Base-by-base conservation (phyloP, 2,329 filamentous ascomycete genomes). In the Fusarium protoensiforme region DNA sequence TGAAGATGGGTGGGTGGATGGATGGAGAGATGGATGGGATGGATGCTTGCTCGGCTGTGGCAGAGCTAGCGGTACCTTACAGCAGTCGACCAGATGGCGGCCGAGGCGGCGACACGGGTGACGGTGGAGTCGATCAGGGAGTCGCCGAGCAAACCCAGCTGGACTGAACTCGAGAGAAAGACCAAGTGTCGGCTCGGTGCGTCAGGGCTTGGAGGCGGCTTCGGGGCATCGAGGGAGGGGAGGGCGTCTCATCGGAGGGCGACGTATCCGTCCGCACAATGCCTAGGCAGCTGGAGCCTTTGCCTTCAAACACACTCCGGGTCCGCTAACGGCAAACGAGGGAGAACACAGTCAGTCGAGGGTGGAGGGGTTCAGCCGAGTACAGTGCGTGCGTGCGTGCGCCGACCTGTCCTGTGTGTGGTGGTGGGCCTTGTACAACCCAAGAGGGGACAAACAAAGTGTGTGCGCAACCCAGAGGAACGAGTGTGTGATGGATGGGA, bases 61-160 rank as follows among this genome's bases (percentile, higher is more conserved):
- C 64, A 71, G 65, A 64, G 39, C 56, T 61, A 48, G 38, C 59
- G 71, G 71, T 73, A 74, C 72, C 71, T 74, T 72, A 72, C 72
- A 74, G 68, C 71, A 72, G 61, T 61, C 57, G 68, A 72, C 46
- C 46, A 68, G 59, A 70, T 53, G 71, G 64, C 64, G 69, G 64
- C 72, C 57, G 65, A 65, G 68, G 62, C 46, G 62, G 61, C 65
- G 68, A 67, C 64, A 57, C 67, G 43, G 54, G 46, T 43, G 46
- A 64, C 36, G 66, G 68, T 75, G 71, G 73, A 57, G 65, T 58
- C 71, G 35, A 62, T 67, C 60, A 68, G 57, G 71, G 61, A 75
- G 68, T 27, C 61, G 56, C 63, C 58, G 57, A 63, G 41, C 63
- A 51, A 71, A 33, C 43, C 65, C 67, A 73, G 66, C 65, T 74